phyloP scores from a whole-genome alignment of 495 filamentous ascomycete genomes.

The Penicilliopsis zonata region DNA sequence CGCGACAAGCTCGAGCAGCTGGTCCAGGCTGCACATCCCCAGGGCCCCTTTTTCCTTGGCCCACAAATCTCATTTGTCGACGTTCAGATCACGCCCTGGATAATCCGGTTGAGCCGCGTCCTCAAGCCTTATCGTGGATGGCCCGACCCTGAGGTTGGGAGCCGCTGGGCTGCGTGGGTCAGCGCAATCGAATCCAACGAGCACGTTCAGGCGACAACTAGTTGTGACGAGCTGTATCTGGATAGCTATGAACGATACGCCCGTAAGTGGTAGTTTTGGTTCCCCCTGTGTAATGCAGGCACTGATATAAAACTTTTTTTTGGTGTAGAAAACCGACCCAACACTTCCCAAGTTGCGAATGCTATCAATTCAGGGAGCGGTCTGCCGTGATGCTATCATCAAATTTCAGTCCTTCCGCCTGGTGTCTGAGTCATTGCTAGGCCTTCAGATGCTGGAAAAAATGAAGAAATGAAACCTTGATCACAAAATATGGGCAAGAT shows the following conservation, averaged over 20 bases:
- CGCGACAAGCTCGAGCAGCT: conserved; percentile 58
- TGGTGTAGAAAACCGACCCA: conserved; percentile 42
- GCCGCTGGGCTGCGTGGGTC: conserved; percentile 66
- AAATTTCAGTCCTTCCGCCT: neutral
- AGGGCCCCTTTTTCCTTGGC: conserved; percentile 79
- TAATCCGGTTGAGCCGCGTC: conserved; percentile 62
- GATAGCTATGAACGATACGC: conserved; percentile 60
- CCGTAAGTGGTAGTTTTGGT: conserved; percentile 28
- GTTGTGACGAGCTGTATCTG: conserved; percentile 58
- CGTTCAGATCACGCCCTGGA: conserved; percentile 80
- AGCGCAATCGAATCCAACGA: conserved; percentile 68
- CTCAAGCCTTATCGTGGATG: conserved; percentile 72
- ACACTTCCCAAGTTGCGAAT: conserved; percentile 46
- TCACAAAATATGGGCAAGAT: too few species aligned
- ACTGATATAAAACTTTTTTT: conserved; percentile 14
- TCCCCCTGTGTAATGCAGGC: too few species aligned
- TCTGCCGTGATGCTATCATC: conserved; percentile 20
- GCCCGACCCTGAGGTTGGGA: conserved; percentile 58
- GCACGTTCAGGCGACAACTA: conserved; percentile 67
- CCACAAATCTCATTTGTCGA: conserved; percentile 65
- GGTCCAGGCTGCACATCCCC: conserved; percentile 53
- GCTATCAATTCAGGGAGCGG: conserved; percentile 45
- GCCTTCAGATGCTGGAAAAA: neutral
- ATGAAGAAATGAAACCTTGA: too few species aligned
- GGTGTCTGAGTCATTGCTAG: too few species aligned